Base-by-base conservation (phyloP, 2,329 filamentous ascomycete species). In the Aspergillus sp. region DNA sequence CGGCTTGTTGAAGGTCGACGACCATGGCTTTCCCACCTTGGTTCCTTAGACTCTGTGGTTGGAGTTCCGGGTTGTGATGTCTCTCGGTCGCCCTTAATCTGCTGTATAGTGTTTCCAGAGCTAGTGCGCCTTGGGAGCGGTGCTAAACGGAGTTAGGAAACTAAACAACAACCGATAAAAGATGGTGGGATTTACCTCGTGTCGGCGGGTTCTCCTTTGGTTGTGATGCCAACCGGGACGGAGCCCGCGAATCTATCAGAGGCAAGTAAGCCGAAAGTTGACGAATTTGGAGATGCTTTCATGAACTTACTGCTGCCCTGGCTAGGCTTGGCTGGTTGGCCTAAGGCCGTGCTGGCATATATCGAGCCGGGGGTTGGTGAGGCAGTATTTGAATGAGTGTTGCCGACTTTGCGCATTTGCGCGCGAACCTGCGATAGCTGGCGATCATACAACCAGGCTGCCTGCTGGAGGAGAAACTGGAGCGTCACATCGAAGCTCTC, bases 361-460 rank as follows among this genome's bases (percentile, higher is more conserved):
- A 73, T 68, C 8, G 79, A 80, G 8, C 72, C 74, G 3, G 75
- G 74, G 9, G 65, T 72, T 7, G 78, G 77, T n/a, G 76, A 77
- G 3, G 77, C 68, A 6, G 76, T 73, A 27, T 65, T 71, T 14
- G 77, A 77, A 27, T 77, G 73, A 8, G 73, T 73, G 33, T 68
- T 74, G 40, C 71, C 75, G 8, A 79, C 77, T 60, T 89, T 95
- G 61, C 90, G 86, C 80, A 98, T 91, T 76, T 97, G 92, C 19
- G 90, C 92, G 64, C 91, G 86, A 48, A 98, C 90, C 72, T 97
- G 91, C 0, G 90, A 90, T 27, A 96, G 84, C 77, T 98, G 91
- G 52, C 90, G 84, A 72, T 98, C 93, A 70, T 95, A 96, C 6
- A 98, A 84, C 84, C 92, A 96, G 73, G 91, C 92, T 62, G 92